Evolutionary conservation across 352 stramenopile species (phyloP).

Genomic region (Plasmopara halstedii): DNA sequence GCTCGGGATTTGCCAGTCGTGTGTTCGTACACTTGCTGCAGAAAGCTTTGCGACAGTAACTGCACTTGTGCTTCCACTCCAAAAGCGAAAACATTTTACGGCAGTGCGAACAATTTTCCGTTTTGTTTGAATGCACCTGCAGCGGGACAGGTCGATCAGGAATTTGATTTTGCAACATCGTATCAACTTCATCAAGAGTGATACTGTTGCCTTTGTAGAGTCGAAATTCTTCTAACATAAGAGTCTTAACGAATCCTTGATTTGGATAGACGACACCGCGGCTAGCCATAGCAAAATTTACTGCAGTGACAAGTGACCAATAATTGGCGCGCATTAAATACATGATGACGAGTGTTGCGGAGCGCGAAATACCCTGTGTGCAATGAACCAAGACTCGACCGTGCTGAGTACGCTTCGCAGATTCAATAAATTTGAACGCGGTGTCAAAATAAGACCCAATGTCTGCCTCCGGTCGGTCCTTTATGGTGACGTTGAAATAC

Average conservation of each 20-base stretch:
- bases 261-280: conserved; percentile 80
- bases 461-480: conserved; percentile 62
- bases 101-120: conserved; percentile 63
- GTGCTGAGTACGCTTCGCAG: conserved; percentile 65
- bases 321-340: conserved; percentile 81
- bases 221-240: conserved; percentile 72
- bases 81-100: conserved; percentile 69
- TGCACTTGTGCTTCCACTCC: conserved; percentile 83
- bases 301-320: conserved; percentile 75
- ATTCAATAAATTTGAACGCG: conserved; percentile 71
- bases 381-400: conserved; percentile 78
- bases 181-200: conserved; percentile 57
- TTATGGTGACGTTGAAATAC: conserved; percentile 79
- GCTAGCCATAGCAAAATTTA: conserved; percentile 73
- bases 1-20: conserved; percentile 49
- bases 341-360: conserved; percentile 77
- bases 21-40: conserved; percentile 83
- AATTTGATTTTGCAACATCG: conserved; percentile 62
- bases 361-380: conserved; percentile 79
- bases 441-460: conserved; percentile 65
- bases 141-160: conserved; percentile 67
- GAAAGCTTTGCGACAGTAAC: conserved; percentile 68
- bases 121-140: conserved; percentile 50
- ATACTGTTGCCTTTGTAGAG: conserved; percentile 78
- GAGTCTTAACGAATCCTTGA: conserved; percentile 62